Conservation (phyloP, 2,329 filamentous ascomycete species). For the Colletotrichum scovillei region DNA sequence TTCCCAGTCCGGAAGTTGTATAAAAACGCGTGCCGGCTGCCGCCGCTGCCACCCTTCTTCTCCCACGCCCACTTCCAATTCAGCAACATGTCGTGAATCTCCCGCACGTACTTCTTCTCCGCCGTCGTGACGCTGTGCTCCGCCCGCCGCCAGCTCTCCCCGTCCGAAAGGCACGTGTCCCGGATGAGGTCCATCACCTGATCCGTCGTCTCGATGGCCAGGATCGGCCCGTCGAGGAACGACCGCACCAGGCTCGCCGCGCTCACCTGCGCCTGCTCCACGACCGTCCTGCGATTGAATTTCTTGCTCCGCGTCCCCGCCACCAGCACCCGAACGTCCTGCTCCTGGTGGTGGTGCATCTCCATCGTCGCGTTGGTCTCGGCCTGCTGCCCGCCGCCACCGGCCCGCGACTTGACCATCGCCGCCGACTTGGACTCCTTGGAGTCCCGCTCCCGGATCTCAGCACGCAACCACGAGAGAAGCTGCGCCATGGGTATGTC, state of each 20-base stretch:
- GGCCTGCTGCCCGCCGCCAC: constrained; percentile 45
- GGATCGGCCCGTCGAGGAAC: constrained; percentile 82
- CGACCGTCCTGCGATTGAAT: constrained; percentile 86
- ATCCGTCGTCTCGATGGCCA: constrained; percentile 89
- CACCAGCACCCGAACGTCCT: constrained; percentile 87
- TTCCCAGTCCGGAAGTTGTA: constrained; percentile 91
- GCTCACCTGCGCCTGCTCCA: constrained; percentile 78
- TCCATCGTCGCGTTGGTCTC: constrained; percentile 44
- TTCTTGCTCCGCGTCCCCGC: constrained; percentile 90
- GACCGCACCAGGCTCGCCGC: constrained; percentile 73
- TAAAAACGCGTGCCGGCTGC: constrained; percentile 80
- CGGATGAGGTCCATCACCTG: constrained; percentile 82
- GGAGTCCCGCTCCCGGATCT: constrained; percentile 83
- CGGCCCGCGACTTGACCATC: constrained; percentile 52
- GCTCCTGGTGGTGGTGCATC: constrained; percentile 60
- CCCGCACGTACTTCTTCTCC: constrained; percentile 84
- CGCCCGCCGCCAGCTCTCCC: constrained; percentile 84
- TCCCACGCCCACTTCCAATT: constrained; percentile 70
- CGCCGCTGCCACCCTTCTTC: constrained; percentile 62
- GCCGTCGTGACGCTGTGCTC: constrained; percentile 82
- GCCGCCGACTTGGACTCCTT: constrained; percentile 69
- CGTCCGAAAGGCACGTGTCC: constrained; percentile 79
- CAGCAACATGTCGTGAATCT: constrained; percentile 82
- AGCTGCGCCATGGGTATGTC: constrained; percentile 82
- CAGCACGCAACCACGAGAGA: constrained; percentile 81